A percentile compares a stretch with the other conserved stretches of the same genome.
phyloP scores from a whole-genome alignment of 306 rosid species.

The Fragaria vesca region DNA sequence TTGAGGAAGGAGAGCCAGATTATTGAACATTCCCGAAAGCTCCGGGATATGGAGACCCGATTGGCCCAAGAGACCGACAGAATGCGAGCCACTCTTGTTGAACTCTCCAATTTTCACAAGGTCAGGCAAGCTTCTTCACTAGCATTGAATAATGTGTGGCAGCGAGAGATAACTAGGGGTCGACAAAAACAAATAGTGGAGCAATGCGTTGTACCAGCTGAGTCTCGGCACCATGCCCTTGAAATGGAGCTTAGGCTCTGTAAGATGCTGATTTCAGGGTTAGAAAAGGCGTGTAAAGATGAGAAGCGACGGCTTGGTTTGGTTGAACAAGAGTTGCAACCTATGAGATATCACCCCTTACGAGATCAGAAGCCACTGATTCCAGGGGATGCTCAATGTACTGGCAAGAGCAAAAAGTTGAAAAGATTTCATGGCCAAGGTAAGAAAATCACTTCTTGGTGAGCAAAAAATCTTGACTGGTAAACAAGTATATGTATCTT shows the following conservation, averaged over 20 bases:
- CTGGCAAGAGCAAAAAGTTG: conserved; percentile 42
- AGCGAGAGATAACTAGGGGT: conserved; percentile 61
- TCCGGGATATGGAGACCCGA: conserved; percentile 38
- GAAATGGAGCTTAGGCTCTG: conserved; percentile 67
- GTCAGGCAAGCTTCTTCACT: conserved; percentile 72
- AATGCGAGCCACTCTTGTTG: conserved; percentile 35
- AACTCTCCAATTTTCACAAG: conserved; percentile 50
- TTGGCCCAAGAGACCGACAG: conserved; percentile 40
- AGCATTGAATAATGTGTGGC: conserved; percentile 81
- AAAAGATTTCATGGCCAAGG: conserved; percentile 43
- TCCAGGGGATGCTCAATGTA: conserved; percentile 22
- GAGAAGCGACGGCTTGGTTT: conserved; percentile 56
- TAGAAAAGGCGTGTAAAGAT: conserved; percentile 48
- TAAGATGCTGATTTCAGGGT: conserved; percentile 49
- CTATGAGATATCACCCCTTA: conserved; percentile 73
- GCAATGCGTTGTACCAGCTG: conserved; percentile 57
- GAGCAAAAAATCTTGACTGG: too few relatives aligned
- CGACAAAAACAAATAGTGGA: conserved; percentile 54
- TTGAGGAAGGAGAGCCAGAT: conserved; percentile 73
- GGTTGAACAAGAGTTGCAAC: conserved; percentile 57
- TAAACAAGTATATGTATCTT: too few relatives aligned
- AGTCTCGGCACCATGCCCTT: conserved; percentile 45
- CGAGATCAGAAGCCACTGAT: conserved; percentile 23
- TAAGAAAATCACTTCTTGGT: too few relatives aligned
- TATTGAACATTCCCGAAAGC: conserved; percentile 52